Evolutionary conservation across 2,329 filamentous ascomycete species (phyloP).

Genomic region (Diaporthe vexans): DNA sequence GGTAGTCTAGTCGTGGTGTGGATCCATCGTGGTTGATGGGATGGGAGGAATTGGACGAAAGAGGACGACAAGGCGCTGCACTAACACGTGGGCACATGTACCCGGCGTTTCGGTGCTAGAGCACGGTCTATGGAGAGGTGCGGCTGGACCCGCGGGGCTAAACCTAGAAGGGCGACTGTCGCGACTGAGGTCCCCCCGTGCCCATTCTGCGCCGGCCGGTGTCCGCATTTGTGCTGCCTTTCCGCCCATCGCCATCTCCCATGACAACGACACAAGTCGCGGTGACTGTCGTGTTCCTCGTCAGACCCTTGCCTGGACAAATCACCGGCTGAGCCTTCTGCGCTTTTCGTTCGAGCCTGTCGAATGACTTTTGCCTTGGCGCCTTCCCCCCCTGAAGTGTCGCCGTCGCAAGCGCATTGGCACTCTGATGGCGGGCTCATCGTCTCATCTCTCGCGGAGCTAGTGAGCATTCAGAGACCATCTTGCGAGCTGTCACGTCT

Average conservation of each 20-base stretch:
- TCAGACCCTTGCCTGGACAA: constrained; percentile 11
- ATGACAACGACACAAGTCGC: constrained; percentile 2
- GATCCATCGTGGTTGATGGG: background rate
- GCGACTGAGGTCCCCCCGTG: background rate
- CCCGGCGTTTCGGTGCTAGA: constrained; percentile 12
- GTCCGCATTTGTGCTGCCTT: constrained; percentile 5
- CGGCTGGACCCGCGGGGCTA: constrained; percentile 28
- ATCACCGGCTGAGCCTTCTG: background rate
- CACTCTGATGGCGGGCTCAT: background rate
- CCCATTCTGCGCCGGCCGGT: constrained; percentile 1
- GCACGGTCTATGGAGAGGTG: background rate
- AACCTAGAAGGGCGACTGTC: constrained; percentile 23
- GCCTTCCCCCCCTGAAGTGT: background rate
- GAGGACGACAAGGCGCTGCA: background rate
- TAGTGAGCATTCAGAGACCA: constrained; percentile 19
- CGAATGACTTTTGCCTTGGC: constrained; percentile 11
- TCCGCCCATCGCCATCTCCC: constrained; percentile 19
- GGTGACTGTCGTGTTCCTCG: background rate
- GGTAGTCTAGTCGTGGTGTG: background rate
- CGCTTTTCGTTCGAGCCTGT: constrained; percentile 3
- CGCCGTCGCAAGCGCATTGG: constrained; percentile 24
- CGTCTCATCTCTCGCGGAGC: constrained; percentile 29
- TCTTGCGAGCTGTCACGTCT: constrained; percentile 27
- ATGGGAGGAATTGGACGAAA: background rate
- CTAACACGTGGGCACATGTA: background rate